Base-by-base conservation (phyloP, 495 filamentous ascomycete species). In the Penicillium ucsense region DNA sequence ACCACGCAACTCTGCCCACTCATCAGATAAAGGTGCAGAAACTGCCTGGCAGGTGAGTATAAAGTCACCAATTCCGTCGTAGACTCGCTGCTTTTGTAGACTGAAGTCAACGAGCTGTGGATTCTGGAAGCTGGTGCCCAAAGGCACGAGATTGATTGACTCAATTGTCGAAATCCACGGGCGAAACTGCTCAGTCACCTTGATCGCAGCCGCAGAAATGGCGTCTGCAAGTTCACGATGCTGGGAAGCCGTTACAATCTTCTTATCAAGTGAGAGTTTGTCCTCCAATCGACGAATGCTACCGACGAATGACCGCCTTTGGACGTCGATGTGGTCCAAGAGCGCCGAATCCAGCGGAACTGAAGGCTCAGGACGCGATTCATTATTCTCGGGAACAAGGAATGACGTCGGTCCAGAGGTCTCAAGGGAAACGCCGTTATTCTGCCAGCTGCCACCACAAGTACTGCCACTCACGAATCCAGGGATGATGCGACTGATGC, bases 1-100 rank as follows among this genome's bases (percentile, higher is more conserved):
- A 3, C 89, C 88, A n/a, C 90, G 81, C 8, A 86, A 69, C 55
- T 94, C 89, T 20, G 89, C 80, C 92, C 92, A 98, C 64, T 98
- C 92, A 61, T 98, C 92, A 8, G 83, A 86, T 31, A 98, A 70
- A 33, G 94, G 91, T 9, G 88, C 86, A 8, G 90, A 84, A 8
- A 96, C 82, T 6, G 81, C 80, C 63, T 97, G 91, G 61, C 89
- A 94, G 46, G 83, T 80, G 12, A 95, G 60, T 8, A 96, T 66
- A 38, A 98, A 77, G 59, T 98, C 92, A 38, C 88, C 88, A 49
- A 94, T 85, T 20, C 86, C 83, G 66, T 97, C 92, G 61, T 96
- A 96, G 32, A 94, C 68, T 49, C 82, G 81, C 60, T 98, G 92
- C 68, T 96, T 97, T 55, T 92, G 88, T 31, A 81, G 75, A 54